phyloP scores from a whole-genome alignment of 2,329 filamentous ascomycete species.

The Xylariaceae sp. region DNA sequence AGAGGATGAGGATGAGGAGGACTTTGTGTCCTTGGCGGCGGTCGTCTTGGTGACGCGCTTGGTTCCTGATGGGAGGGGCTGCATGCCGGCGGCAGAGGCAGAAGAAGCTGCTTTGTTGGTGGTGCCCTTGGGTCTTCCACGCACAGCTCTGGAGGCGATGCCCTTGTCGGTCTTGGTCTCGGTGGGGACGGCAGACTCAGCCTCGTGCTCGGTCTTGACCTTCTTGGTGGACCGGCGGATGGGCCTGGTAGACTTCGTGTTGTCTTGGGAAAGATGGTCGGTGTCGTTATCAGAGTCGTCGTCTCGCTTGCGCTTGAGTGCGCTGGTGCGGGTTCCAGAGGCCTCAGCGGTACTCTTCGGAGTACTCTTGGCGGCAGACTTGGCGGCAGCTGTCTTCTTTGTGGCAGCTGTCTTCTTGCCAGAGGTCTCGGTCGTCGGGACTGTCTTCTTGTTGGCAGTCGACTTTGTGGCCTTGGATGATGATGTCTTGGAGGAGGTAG shows the following conservation, averaged over 20 bases:
- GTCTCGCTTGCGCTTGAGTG: conserved; percentile 49
- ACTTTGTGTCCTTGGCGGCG: background rate
- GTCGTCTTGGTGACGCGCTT: background rate
- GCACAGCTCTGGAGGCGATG: background rate
- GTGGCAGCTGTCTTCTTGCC: conserved; percentile 28
- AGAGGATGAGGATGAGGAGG: background rate
- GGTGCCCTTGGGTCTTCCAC: background rate
- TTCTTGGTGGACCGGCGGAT: conserved; percentile 35
- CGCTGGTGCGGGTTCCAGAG: conserved; percentile 24
- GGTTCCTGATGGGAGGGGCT: no score
- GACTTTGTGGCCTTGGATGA: conserved; percentile 11
- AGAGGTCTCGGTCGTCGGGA: conserved; percentile 30
- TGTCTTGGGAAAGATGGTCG: conserved; percentile 31
- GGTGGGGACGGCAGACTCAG: conserved; percentile 14
- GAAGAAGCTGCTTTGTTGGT: background rate
- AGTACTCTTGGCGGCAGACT: conserved; percentile 5
- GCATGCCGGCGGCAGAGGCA: background rate
- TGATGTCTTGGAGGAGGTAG: conserved; percentile 31
- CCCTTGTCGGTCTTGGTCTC: background rate
- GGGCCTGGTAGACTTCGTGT: conserved; percentile 19
- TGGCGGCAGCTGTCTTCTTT: conserved; percentile 34
- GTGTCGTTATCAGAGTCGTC: conserved; percentile 46
- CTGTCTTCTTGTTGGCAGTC: conserved; percentile 2
- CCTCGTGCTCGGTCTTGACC: conserved; percentile 20
- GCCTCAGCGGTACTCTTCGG: conserved; percentile 10